Evolutionary conservation across 805 yeast genomes (phyloP).

Genomic region (Blastobotrys robertii): DNA sequence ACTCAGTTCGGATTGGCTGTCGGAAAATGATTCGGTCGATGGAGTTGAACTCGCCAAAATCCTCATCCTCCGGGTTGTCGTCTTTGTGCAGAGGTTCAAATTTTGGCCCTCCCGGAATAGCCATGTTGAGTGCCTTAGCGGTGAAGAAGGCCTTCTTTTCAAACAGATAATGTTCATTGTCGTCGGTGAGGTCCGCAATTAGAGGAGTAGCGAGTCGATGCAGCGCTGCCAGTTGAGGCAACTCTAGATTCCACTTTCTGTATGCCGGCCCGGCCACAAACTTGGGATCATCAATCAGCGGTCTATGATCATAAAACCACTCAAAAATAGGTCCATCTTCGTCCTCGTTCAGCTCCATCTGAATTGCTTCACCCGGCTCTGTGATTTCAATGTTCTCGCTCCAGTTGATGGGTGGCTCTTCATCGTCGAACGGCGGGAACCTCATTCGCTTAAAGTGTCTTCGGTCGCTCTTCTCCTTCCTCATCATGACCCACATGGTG

Average conservation of each 20-base stretch:
- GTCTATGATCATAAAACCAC: slow-evolving; percentile 76
- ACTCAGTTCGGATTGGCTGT: slow-evolving; percentile 67
- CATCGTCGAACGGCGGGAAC: slow-evolving; percentile 96
- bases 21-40: slow-evolving; percentile 81
- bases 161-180: slow-evolving; percentile 60
- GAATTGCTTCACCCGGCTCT: slow-evolving; percentile 65
- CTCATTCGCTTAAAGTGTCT: slow-evolving; percentile 83
- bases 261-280: slow-evolving; percentile 72
- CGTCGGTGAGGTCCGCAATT: slow-evolving; percentile 45
- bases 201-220: slow-evolving; percentile 65
- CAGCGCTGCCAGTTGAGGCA: slow-evolving; percentile 53
- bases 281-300: slow-evolving; percentile 48
- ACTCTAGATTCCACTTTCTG: slow-evolving; percentile 54
- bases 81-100: slow-evolving; percentile 79
- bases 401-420: slow-evolving; percentile 86
- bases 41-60: slow-evolving; percentile 82
- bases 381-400: slow-evolving; percentile 65
- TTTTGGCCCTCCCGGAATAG: slow-evolving; percentile 93
- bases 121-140: slow-evolving; percentile 79
- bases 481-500: slow-evolving; percentile 83
- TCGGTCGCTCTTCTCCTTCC: slow-evolving; percentile 87
- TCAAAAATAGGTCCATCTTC: slow-evolving; percentile 54
- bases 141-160: slow-evolving; percentile 75
- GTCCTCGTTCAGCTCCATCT: slow-evolving; percentile 50
- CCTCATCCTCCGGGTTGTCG: slow-evolving; percentile 55